Conservation (phyloP, 2,329 filamentous ascomycete species). For the Aspergillus brunneoviolaceus region DNA sequence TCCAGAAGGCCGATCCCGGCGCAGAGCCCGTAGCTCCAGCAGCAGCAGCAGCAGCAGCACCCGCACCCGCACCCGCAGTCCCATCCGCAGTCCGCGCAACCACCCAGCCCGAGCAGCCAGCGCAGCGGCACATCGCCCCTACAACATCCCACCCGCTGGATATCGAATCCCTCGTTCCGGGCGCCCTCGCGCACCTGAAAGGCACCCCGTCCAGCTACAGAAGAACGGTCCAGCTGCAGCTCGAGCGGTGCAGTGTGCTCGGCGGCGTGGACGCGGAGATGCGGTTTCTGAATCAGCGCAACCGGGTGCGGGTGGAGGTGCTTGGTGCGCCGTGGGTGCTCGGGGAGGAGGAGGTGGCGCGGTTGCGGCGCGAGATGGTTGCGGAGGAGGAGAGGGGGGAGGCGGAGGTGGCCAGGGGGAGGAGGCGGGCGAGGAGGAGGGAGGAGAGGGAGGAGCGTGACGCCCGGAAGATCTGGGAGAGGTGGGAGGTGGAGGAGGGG, state of each 20-base stretch:
- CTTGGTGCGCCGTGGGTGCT: conserved; percentile 57
- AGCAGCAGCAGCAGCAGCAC: neutral
- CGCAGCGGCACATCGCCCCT: conserved; percentile 18
- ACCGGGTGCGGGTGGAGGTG: conserved; percentile 50
- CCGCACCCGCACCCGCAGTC: neutral
- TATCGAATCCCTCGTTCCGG: conserved; percentile 48
- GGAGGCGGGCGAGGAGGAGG: conserved; percentile 26
- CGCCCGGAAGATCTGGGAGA: conserved; percentile 30
- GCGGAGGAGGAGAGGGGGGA: conserved; percentile 39
- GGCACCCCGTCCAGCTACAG: conserved; percentile 54
- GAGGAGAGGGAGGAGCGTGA: conserved; percentile 40
- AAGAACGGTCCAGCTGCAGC: conserved; percentile 51
- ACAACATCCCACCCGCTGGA: conserved; percentile 43
- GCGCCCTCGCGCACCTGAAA: conserved; percentile 57
- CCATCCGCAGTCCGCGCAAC: conserved; percentile 30
- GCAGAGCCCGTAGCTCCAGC: neutral
- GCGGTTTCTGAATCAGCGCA: conserved; percentile 52
- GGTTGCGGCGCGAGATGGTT: conserved; percentile 43
- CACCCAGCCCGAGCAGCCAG: conserved; percentile 13
- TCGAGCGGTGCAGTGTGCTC: conserved; percentile 54
- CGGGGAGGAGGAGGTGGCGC: conserved; percentile 42
- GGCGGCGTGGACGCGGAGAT: conserved; percentile 56
- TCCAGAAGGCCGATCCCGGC: conserved; percentile 31
- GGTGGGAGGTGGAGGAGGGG: conserved; percentile 44
- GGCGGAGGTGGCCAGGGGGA: conserved; percentile 37